These are phyloP conservation scores for Serendipita sp. DNA, from an alignment of 768 basidiomycete genomes.

Conservation along the genomic window DNA sequence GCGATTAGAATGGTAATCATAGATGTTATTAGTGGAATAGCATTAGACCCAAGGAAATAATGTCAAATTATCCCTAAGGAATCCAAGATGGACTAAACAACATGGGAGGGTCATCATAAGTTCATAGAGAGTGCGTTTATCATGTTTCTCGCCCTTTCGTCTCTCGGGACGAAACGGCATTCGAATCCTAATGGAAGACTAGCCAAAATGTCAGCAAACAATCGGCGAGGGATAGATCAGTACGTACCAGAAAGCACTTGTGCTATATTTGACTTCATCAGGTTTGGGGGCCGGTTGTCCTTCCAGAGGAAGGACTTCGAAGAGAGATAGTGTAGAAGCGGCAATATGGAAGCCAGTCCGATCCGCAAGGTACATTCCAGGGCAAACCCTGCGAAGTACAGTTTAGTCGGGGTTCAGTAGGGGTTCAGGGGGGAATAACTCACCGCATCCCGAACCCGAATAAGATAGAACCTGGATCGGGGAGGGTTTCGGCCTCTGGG, in stretches of 20 bases:
- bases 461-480: not conserved
- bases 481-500: not conserved
- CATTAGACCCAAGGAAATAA: too few relatives aligned
- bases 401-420: too few relatives aligned
- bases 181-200: not conserved
- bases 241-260: not conserved
- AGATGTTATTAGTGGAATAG: too few relatives aligned
- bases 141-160: not conserved
- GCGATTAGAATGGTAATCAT: too few relatives aligned
- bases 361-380: constrained; percentile 3
- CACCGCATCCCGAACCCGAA: constrained; percentile 4
- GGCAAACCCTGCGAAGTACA: not conserved
- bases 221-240: too few relatives aligned
- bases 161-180: not conserved
- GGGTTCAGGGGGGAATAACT: not conserved
- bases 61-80: too few relatives aligned
- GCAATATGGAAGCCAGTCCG: not conserved
- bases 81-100: too few relatives aligned
- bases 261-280: not conserved
- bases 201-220: not conserved
- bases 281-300: not conserved
- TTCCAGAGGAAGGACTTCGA: not conserved
- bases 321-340: not conserved
- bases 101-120: too few relatives aligned
- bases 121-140: too few relatives aligned